phyloP scores from a whole-genome alignment of 495 filamentous ascomycete species.

The Extremus antarcticus region DNA sequence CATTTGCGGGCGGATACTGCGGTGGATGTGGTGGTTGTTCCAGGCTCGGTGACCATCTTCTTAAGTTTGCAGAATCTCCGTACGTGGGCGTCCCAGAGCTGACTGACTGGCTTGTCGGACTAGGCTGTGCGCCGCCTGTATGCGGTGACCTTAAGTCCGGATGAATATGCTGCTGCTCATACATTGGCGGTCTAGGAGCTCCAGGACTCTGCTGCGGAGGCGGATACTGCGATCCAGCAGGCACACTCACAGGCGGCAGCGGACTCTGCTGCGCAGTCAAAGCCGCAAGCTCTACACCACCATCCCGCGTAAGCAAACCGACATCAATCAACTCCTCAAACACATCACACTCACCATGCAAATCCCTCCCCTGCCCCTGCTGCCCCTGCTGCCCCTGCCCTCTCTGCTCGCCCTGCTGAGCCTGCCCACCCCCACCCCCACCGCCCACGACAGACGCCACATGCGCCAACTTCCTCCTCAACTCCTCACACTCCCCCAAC shows the following conservation, averaged over 20 bases:
- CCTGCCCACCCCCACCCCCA: neutral
- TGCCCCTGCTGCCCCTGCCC: neutral
- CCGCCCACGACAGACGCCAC: constrained; percentile 25
- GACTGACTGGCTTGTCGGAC: neutral
- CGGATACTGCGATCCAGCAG: neutral
- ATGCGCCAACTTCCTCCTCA: constrained; percentile 48
- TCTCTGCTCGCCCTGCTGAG: neutral
- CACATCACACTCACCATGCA: constrained; percentile 16
- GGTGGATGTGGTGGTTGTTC: constrained; percentile 2
- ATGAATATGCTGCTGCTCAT: neutral
- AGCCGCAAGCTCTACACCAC: constrained; percentile 14
- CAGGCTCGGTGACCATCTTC: constrained; percentile 41
- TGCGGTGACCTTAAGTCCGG: constrained; percentile 3
- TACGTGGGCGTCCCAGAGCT: neutral
- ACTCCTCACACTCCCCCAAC: constrained; percentile 61
- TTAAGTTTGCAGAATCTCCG: neutral
- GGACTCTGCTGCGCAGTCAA: constrained; percentile 19
- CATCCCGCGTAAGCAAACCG: constrained; percentile 4
- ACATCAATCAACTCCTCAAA: constrained; percentile 13
- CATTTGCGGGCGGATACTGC: neutral
- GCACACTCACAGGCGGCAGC: constrained; percentile 3
- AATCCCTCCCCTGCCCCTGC: too few species aligned
- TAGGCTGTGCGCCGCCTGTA: neutral
- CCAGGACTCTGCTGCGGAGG: neutral
- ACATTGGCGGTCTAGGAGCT: neutral